Base-by-base conservation (phyloP, 106 monocot species). In the Platanthera guangdongensis region DNA sequence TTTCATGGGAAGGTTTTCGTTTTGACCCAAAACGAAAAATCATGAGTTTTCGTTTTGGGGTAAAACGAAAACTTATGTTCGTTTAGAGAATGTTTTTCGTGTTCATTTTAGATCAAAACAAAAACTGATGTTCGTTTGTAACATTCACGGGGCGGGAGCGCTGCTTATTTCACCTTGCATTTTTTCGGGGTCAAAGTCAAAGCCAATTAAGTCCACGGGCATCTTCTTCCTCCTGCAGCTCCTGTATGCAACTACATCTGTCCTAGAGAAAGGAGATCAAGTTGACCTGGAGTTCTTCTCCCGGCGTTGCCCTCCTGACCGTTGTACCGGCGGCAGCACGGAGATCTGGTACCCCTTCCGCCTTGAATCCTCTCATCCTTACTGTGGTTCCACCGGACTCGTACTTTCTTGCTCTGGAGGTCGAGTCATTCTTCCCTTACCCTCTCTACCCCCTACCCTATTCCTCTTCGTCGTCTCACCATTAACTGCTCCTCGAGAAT, bases 341-440 rank as follows among this genome's bases (percentile, higher is more conserved):
- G 74, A 74, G 74, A 53, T 74, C 52, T 52, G 74, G 18, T 74
- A 74, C 52, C 74, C 74, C 52, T 52, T 74, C 8, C 52, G 74
- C 52, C 74, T 74, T 1, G 52, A 74, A 18, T 52, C 74, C 52
- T 51, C 74, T 47, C 51, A 21, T 21, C 51, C 74, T 22, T 52
- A 9, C 52, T 74, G 74, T 18, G 74, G 74, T 52, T 22, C 30
- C 52, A 7, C 8, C 12, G 74, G 25, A 18, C 52, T 74, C 19
- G 74, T 22, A 1, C 51, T 74, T n/a, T 52, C 74, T 21, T 74
- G 74, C 74, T 52, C 52, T 52, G 74, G 13, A 51, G 74, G 52
- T 47, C 45, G 54, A 30, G 74, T 80, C 39, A 5, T 79, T 15
- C 73, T 83, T 32, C 18, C 48, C 0, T 50, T 52, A 54, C 74